Base-by-base conservation (phyloP, 805 yeast species). In the Metschnikowia drakensbergensis region DNA sequence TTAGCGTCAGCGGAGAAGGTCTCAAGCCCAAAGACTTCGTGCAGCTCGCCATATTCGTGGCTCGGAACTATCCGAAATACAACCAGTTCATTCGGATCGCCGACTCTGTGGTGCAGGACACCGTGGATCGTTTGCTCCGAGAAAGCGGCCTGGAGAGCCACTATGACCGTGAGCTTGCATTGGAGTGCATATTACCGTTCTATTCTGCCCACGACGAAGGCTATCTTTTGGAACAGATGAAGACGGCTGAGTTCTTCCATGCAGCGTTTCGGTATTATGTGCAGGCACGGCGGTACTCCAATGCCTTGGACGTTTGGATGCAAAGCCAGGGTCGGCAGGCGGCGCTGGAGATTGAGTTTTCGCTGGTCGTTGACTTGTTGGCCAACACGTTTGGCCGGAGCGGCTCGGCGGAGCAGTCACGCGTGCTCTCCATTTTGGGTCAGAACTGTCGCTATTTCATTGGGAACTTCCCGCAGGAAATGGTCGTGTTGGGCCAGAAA, bases 21-120 rank as follows among this genome's bases (percentile, higher is more conserved):
- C 67, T 71, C 44, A 30, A 50, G 4, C 57, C 57, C 4, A 43
- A 28, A 4, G 72, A 67, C 31, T 50, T 56, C 10, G 64, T 72
- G 37, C 59, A 65, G 5, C 63, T 88, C 43, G 75, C 88, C 2
- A 78, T 88, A 3, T 94, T 92, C 59, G 65, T 92, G 31, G 87
- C 92, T 0, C 67, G 92, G 49, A 91, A 87, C 60, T 81, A 84
- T 52, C 85, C 97, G 2, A 94, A 92, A 61, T 92, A 86, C 63
- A 74, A 80, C 9, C 99, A 92, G 64, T 91, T 88, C 53, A 75
- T 92, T 8, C 74, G 88, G 38, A 63, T 94, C 1, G 78, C 90
- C 0, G 94, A 84, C 47, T 70, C 80, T 1, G 66, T 72, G 2
- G 61, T 86, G 37, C 75, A 76, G 5, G 61, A 64, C 3, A 67